Conservation (phyloP, 768 basidiomycete genomes). For the Antrodiella citrinella region DNA sequence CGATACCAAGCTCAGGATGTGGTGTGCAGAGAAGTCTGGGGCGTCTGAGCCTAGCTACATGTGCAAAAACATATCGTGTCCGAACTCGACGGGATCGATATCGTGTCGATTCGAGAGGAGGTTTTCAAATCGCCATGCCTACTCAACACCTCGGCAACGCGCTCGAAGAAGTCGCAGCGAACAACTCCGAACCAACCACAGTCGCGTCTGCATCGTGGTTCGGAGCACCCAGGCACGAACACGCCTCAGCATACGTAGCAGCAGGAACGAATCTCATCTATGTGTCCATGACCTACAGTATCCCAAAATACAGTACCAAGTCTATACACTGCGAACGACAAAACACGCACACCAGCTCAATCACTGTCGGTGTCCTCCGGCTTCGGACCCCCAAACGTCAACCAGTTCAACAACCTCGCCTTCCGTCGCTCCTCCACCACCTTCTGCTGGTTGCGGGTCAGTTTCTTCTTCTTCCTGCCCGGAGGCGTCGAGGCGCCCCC, state of each 20-base stretch:
- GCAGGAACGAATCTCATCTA: not conserved
- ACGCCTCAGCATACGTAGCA: not conserved
- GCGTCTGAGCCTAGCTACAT: too few relatives aligned
- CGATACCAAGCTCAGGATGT: too few relatives aligned
- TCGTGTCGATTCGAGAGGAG: too few relatives aligned
- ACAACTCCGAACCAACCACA: too few relatives aligned
- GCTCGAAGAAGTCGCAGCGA: too few relatives aligned
- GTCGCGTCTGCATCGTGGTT: too few relatives aligned
- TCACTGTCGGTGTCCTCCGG: slow-evolving; percentile 71
- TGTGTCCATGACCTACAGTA: not conserved
- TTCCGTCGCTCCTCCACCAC: slow-evolving; percentile 81
- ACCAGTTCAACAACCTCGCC: slow-evolving; percentile 74
- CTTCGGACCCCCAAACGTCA: slow-evolving; percentile 72
- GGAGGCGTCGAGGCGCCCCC: slow-evolving; percentile 29
- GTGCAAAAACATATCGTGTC: too few relatives aligned
- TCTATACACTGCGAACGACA: not conserved
- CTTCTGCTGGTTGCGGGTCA: slow-evolving; percentile 85
- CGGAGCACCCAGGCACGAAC: too few relatives aligned
- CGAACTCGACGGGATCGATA: too few relatives aligned
- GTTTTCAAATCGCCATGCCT: too few relatives aligned
- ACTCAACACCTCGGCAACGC: too few relatives aligned
- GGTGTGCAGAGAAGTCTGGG: too few relatives aligned
- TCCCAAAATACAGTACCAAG: not conserved
- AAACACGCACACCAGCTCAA: not conserved
- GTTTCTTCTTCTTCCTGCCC: slow-evolving; percentile 81